phyloP scores from a whole-genome alignment of 106 monocot species.

The Dioscorea dumetorum region DNA sequence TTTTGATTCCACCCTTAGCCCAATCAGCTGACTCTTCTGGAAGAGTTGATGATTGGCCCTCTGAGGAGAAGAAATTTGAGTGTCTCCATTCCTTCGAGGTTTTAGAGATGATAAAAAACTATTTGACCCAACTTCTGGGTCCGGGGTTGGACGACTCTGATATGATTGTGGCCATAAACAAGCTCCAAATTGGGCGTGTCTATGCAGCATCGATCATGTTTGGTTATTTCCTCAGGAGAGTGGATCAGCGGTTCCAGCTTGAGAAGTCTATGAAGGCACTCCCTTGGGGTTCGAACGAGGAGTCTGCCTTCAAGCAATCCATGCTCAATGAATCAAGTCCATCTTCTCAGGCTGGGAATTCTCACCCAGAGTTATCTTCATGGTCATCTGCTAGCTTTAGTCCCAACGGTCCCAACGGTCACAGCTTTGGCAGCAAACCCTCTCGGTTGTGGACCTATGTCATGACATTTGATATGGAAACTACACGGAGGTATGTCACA shows the following conservation, averaged over 20 bases:
- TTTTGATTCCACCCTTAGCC: conserved; percentile 51
- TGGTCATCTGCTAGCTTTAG: conserved; percentile 22
- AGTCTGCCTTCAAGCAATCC: conserved; percentile 20
- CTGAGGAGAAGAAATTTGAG: conserved; percentile 52
- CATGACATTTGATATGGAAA: conserved; percentile 77
- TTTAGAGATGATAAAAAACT: conserved; percentile 82
- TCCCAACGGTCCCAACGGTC: conserved; percentile 13
- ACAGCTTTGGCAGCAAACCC: conserved; percentile 27
- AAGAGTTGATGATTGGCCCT: conserved; percentile 34
- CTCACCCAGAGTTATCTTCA: conserved; percentile 31
- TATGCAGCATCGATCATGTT: conserved; percentile 97
- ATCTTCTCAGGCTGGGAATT: conserved; percentile 12
- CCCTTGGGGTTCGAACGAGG: conserved; percentile 58
- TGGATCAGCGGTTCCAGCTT: conserved; percentile 78
- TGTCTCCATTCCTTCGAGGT: conserved; percentile 74
- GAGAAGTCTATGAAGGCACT: conserved; percentile 85
- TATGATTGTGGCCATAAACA: conserved; percentile 56
- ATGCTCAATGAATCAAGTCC: conserved; percentile 25
- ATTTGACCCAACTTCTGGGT: conserved; percentile 67
- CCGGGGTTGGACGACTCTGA: conserved; percentile 35
- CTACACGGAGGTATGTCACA: conserved; percentile 54
- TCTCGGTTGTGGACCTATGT: conserved; percentile 57
- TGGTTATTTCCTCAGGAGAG: conserved; percentile 89
- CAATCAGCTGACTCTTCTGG: conserved; percentile 28
- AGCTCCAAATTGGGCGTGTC: conserved; percentile 78